Conservation (phyloP, 2,329 filamentous ascomycete genomes). For the Aspergillus glaucus region DNA sequence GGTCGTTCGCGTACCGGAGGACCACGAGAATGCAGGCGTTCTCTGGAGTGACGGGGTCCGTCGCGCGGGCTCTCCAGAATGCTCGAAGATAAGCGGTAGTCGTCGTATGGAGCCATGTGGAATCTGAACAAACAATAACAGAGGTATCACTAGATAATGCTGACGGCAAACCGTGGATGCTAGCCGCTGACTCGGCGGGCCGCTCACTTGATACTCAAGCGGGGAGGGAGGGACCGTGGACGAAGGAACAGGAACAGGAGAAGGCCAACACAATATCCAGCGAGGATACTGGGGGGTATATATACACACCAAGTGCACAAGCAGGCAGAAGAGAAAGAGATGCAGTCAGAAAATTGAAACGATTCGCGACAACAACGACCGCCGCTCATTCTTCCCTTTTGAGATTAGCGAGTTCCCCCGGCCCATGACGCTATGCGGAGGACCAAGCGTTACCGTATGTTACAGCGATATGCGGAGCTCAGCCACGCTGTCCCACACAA, state of each 20-base stretch:
- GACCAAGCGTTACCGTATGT: constrained; percentile 2
- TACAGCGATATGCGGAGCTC: not conserved
- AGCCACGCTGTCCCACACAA: not conserved
- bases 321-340: not conserved
- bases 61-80: constrained; percentile 27
- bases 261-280: not conserved
- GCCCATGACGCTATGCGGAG: not conserved
- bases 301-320: not conserved
- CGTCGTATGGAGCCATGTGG: constrained; percentile 33
- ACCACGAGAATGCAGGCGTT: constrained; percentile 31
- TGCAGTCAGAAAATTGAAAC: not conserved
- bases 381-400: not conserved
- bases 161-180: constrained; percentile 27
- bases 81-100: constrained; percentile 30
- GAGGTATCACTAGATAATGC: not conserved
- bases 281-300: not conserved
- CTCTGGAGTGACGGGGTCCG: constrained; percentile 39
- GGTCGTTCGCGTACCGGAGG: constrained; percentile 31
- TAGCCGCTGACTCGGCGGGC: constrained; percentile 29
- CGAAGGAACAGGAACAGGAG: not conserved
- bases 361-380: not conserved
- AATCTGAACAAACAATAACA: not conserved
- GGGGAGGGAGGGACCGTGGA: constrained; percentile 15
- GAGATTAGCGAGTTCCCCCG: not conserved
- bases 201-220: constrained; percentile 14